Base-by-base conservation (phyloP, 1,139 yeast genomes). In the Hansenula sp. region DNA sequence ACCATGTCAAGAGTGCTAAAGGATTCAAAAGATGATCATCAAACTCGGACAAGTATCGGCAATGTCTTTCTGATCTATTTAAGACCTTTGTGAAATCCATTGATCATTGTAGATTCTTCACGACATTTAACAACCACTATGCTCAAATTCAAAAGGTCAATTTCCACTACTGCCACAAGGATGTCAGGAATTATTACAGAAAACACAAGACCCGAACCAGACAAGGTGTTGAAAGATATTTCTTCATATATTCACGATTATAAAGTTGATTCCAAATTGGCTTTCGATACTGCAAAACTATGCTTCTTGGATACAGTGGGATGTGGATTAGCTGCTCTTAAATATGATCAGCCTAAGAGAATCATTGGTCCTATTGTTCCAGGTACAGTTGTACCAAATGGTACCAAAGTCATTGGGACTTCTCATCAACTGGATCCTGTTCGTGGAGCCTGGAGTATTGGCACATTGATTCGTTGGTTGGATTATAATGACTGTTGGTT, bases 401-500 rank as follows among this genome's bases (percentile, higher is more conserved):
- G 82, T 36, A 64, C 78, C 21, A 68, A 65, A 39, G 74, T 76
- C 24, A 68, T 75, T 28, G 82, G 82, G 29, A 77, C 82, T 3
- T 45, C 56, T 34, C 65, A 69, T 50, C 68, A 64, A 47, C 59
- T 72, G 50, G 82, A 77, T 53, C 82, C 82, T 13, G 65, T 76
- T 32, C 67, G 75, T 41, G 82, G 77, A 34, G 80, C 82, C 21
- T 76, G 76, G 58, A 63, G 76, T 36, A 71, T 75, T 44, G 81
- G 82, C 11, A 71, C 80, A 18, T 59, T 71, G 46, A 73, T 76
- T 48, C 65, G 82, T 45, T 76, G 82, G 82, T 61, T 76, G 44
- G 82, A 76, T 48, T 76, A 68, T 61, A 76, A 76, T 48, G 82
- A 76, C 56, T 75, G 81, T 57, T 77, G 81, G 82, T 59, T 77